Percentiles rank a stretch among this genome's conserved stretches.
Conservation (phyloP, 2,329 filamentous ascomycete species). For the Ambrosiella beaveri region DNA sequence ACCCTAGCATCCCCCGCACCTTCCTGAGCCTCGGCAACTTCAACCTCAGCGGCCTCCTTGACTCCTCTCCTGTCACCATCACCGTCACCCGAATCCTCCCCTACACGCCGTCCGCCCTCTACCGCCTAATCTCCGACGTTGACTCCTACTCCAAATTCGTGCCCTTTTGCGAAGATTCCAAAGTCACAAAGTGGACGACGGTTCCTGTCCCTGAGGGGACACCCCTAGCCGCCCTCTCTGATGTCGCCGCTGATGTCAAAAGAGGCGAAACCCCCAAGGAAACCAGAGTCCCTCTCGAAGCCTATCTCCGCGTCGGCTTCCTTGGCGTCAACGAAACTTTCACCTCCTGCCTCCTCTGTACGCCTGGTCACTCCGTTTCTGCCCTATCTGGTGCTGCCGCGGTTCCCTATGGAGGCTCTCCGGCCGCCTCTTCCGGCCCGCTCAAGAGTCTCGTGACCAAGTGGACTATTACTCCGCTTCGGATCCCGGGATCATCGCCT, state of each 20-base stretch:
- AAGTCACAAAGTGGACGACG: slow-evolving; percentile 50
- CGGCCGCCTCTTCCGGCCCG: slow-evolving; percentile 25
- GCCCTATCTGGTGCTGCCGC: slow-evolving; percentile 49
- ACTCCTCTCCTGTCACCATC: slow-evolving; percentile 38
- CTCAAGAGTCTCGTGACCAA: slow-evolving; percentile 53
- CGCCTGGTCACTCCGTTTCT: slow-evolving; percentile 56
- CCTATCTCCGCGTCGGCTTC: slow-evolving; percentile 72
- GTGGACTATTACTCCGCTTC: slow-evolving; percentile 44
- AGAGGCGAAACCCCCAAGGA: slow-evolving; percentile 9
- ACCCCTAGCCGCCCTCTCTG: slow-evolving; percentile 27
- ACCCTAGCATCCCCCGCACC: slow-evolving; percentile 19
- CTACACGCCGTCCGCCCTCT: slow-evolving; percentile 54
- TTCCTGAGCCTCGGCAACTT: slow-evolving; percentile 21
- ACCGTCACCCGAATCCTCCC: slow-evolving; percentile 60
- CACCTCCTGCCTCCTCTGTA: slow-evolving; percentile 61
- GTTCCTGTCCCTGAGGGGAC: neutral
- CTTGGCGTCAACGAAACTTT: slow-evolving; percentile 71
- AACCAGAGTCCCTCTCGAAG: slow-evolving; percentile 49
- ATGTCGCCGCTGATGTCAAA: slow-evolving; percentile 20
- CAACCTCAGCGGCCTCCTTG: slow-evolving; percentile 15
- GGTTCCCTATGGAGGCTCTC: slow-evolving; percentile 19
- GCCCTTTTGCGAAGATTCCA: slow-evolving; percentile 70
- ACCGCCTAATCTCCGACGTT: slow-evolving; percentile 75
- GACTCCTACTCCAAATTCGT: slow-evolving; percentile 71
- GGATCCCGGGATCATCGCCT: slow-evolving; percentile 16